These are phyloP conservation scores for Solidago caesia DNA, from an alignment of 129 eudicot species.

Conservation along the genomic window DNA sequence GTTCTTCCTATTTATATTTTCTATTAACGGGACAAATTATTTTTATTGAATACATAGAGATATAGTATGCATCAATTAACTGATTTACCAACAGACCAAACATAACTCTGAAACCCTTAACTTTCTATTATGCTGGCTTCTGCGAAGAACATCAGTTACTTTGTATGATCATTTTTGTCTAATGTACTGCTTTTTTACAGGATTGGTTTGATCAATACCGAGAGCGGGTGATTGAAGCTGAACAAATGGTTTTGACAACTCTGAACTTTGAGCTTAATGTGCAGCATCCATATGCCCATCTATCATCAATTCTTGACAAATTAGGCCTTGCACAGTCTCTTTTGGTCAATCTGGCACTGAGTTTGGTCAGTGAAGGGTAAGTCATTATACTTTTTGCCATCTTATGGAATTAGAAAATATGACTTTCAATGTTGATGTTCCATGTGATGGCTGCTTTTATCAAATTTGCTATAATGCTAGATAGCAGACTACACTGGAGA, in stretches of 20 bases:
- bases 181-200: conserved; percentile 38
- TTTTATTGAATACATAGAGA: too few relatives aligned
- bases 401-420: neutral
- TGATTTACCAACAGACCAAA: too few relatives aligned
- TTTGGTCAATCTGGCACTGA: conserved; percentile 72
- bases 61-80: too few relatives aligned
- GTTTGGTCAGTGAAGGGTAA: conserved; percentile 95
- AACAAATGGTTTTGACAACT: conserved; percentile 78
- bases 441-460: conserved; percentile 14
- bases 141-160: neutral
- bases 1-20: conserved; percentile 10
- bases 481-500: conserved; percentile 26
- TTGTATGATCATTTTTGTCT: conserved; percentile 1
- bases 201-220: conserved; percentile 95
- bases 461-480: conserved; percentile 16
- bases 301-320: conserved; percentile 77
- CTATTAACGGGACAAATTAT: too few relatives aligned
- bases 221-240: conserved; percentile 76
- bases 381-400: conserved; percentile 19
- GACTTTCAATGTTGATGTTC: conserved; percentile 1
- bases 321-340: conserved; percentile 80
- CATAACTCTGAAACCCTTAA: too few relatives aligned
- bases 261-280: conserved; percentile 87
- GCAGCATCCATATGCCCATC: conserved; percentile 90
- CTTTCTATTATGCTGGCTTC: too few relatives aligned